A percentile compares a stretch with the other conserved stretches of the same genome.
Conservation (phyloP, 1,284 basidiomycete genomes). For the Amylostereum areolatum region DNA sequence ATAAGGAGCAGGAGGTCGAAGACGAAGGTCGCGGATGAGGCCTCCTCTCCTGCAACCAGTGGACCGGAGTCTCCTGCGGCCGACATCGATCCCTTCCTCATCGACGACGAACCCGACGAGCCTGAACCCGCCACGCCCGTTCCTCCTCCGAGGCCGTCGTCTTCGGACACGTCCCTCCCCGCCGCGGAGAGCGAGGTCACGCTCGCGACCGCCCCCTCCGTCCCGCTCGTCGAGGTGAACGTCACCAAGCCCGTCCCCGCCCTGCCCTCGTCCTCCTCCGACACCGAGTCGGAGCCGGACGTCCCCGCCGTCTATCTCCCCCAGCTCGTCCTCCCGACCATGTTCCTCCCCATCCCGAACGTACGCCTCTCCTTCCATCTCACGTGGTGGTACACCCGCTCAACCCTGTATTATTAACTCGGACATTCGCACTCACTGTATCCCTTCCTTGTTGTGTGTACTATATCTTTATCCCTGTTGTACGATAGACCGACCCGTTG, state of each 20-base stretch:
- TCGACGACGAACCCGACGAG: slow-evolving; percentile 32
- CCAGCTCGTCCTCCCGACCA: slow-evolving; percentile 57
- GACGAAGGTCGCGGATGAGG: too few species aligned
- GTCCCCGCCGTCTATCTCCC: slow-evolving; percentile 49
- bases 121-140: slow-evolving; percentile 26
- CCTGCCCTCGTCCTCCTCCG: slow-evolving; percentile 25
- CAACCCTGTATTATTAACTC: slow-evolving; percentile 13
- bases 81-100: slow-evolving; percentile 45
- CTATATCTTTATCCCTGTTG: slow-evolving; percentile 9
- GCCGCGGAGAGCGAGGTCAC: slow-evolving; percentile 22
- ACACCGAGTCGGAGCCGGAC: slow-evolving; percentile 39
- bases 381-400: slow-evolving; percentile 53
- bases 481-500: slow-evolving; percentile 70
- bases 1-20: too few species aligned
- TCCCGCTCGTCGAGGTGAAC: slow-evolving; percentile 14
- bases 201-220: slow-evolving; percentile 7
- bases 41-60: too few species aligned
- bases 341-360: slow-evolving; percentile 80
- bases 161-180: slow-evolving; percentile 13
- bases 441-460: slow-evolving; percentile 8
- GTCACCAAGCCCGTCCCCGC: slow-evolving; percentile 27
- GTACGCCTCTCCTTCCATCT: slow-evolving; percentile 48
- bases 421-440: slow-evolving; percentile 5
- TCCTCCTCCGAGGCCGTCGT: slow-evolving; percentile 11
- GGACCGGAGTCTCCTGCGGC: too few species aligned